Evolutionary conservation across 805 yeast species (phyloP), one percentile per base, ranked within the genome.

Genomic region (Vanderwaltozyma verrucispora): DNA sequence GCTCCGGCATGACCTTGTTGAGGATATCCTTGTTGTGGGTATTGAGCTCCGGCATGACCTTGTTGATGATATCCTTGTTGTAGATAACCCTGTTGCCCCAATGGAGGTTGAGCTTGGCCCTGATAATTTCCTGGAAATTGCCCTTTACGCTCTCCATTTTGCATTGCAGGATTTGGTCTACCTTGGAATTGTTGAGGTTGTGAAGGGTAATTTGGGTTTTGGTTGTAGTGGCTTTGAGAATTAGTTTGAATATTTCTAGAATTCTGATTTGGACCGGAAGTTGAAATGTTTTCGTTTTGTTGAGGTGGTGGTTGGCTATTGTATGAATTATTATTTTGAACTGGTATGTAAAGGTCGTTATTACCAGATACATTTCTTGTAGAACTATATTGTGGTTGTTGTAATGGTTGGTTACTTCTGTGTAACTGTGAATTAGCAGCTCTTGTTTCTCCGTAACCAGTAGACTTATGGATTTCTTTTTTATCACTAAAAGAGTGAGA

Each of bases 331-430:
- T 4, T 11, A 24, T 24, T 24, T 11, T 5, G 9, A 8, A 9
- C 23, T 21, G 6, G 23, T 7, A 9, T 21, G 27, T 24, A 24
- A 12, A 13, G 27, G 4, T 7, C 36, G 28, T 12, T 30, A 14
- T 30, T 30, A 14, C 32, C 36, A 9, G 31, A 27, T 2, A 23
- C 17, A 15, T 15, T 15, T 33, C 31, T 33, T n/a, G 18, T 27
- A n/a, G 24, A 4, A 21, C 21, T 33, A 21, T 33, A 33, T 21
- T 33, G 36, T 4, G 36, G 36, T 28, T 33, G 36, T 14, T 23
- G 28, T 16, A 33, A 28, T 19, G 36, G 36, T 7, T 19, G 19
- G n/a, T n/a, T n/a, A n/a, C n/a, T n/a, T n/a, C n/a, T n/a, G n/a
- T n/a, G n/a, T n/a, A n/a, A n/a, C n/a, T n/a, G n/a, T n/a, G n/a